Conservation (phyloP, 352 stramenopile species). For the Phytophthora colocasiae region DNA sequence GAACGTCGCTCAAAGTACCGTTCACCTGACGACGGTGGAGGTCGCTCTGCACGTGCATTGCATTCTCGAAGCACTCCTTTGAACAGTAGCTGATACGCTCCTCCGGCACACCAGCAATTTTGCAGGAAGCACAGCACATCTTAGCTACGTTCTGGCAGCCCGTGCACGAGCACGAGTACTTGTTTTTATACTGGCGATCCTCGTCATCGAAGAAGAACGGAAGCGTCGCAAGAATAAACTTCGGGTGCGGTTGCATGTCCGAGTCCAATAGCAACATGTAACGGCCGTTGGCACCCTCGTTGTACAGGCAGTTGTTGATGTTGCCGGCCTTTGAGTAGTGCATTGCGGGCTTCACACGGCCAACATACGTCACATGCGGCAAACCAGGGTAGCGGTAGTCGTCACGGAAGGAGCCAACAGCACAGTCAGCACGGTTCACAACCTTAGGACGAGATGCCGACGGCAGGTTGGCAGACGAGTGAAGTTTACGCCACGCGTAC, state of each 20-base stretch:
- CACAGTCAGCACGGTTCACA: slow-evolving; percentile 78
- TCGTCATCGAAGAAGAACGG: slow-evolving; percentile 91
- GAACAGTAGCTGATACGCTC: slow-evolving; percentile 89
- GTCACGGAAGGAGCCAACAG: slow-evolving; percentile 83
- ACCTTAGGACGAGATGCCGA: slow-evolving; percentile 74
- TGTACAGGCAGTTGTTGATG: slow-evolving; percentile 92
- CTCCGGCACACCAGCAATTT: slow-evolving; percentile 85
- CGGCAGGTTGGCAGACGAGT: slow-evolving; percentile 84
- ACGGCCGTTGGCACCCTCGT: slow-evolving; percentile 82
- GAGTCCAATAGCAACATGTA: slow-evolving; percentile 86
- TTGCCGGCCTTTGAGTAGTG: slow-evolving; percentile 91
- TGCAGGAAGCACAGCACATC: slow-evolving; percentile 87
- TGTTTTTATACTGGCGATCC: slow-evolving; percentile 80
- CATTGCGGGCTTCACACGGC: slow-evolving; percentile 74
- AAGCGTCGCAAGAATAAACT: slow-evolving; percentile 82
- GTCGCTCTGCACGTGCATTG: slow-evolving; percentile 77
- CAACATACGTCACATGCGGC: slow-evolving; percentile 80
- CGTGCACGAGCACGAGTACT: slow-evolving; percentile 77
- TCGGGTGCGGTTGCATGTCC: slow-evolving; percentile 89
- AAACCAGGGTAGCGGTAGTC: slow-evolving; percentile 87
- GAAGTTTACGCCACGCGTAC: slow-evolving; percentile 87
- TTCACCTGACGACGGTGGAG: slow-evolving; percentile 87
- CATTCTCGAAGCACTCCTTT: slow-evolving; percentile 89
- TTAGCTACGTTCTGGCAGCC: slow-evolving; percentile 85
- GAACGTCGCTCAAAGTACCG: slow-evolving; percentile 77